Conservation (phyloP, 345 rosid genomes). For the Citrus unshiu region DNA sequence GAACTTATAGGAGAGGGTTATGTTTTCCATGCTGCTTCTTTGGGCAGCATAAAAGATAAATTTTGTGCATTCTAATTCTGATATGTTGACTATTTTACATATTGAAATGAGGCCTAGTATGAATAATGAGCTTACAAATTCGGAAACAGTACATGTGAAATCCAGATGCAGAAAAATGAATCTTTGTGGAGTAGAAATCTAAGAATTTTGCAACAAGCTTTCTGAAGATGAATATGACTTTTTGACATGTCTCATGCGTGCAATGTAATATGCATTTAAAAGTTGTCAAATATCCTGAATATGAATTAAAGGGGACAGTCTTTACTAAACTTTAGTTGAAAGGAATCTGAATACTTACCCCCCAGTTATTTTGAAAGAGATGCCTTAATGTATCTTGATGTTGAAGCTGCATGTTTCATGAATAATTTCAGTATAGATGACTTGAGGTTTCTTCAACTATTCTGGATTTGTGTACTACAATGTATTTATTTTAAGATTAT, state of each 20-base stretch:
- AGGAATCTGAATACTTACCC: not conserved
- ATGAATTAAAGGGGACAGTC: not conserved
- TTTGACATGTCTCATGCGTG: not conserved
- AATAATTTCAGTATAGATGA: not conserved
- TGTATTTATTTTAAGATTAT: not conserved
- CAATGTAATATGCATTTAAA: not conserved
- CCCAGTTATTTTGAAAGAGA: not conserved
- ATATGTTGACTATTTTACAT: not conserved
- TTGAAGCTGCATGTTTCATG: not conserved
- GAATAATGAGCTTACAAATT: not conserved
- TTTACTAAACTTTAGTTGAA: not conserved
- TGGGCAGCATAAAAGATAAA: not conserved
- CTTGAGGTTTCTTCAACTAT: not conserved
- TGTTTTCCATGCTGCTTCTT: not conserved
- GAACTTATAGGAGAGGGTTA: not conserved
- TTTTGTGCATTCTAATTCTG: not conserved
- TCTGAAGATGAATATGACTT: slow-evolving; percentile 1
- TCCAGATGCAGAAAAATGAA: not conserved
- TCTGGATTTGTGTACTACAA: not conserved
- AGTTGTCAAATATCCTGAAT: not conserved
- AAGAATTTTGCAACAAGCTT: not conserved
- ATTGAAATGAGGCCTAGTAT: not conserved
- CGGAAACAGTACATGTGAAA: not conserved
- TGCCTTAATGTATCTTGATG: not conserved
- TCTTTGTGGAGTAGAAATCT: not conserved